Evolutionary conservation across 2,329 filamentous ascomycete genomes (phyloP).

Genomic region (Clarireedia homoeocarpa): DNA sequence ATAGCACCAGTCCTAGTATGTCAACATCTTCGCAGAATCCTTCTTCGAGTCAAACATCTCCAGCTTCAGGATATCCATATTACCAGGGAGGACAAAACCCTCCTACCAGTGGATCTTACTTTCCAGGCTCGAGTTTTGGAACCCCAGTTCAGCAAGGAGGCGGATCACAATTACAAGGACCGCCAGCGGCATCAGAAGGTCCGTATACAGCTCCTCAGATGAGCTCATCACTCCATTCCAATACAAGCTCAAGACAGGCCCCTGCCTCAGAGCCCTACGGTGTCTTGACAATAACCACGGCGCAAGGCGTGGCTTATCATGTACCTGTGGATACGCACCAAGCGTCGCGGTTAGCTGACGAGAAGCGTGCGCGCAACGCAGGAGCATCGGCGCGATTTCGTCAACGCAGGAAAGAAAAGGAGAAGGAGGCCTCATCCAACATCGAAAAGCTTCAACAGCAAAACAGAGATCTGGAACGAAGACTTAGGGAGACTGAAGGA

Average conservation of each 20-base stretch:
- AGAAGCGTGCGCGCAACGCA: conserved; percentile 79
- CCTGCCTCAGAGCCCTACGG: conserved; percentile 28
- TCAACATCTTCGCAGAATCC: conserved; percentile 39
- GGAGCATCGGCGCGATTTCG: conserved; percentile 79
- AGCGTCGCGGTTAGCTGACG: conserved; percentile 73
- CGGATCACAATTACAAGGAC: conserved; percentile 26
- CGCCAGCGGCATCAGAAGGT: conserved; percentile 27
- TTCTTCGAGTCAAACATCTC: conserved; percentile 33
- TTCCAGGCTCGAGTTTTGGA: conserved; percentile 25
- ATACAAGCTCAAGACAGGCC: conserved; percentile 26
- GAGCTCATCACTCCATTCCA: conserved; percentile 24
- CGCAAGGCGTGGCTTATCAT: conserved; percentile 43
- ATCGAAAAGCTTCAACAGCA: conserved; percentile 66
- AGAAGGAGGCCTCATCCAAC: conserved; percentile 61
- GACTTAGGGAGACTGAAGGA: conserved; percentile 44
- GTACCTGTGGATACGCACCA: conserved; percentile 74
- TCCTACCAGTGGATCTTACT: conserved; percentile 21
- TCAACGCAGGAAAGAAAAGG: conserved; percentile 73
- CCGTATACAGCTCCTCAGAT: conserved; percentile 28
- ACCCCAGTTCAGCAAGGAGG: conserved; percentile 23
- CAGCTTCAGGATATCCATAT: conserved; percentile 23
- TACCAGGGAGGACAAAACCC: conserved; percentile 21
- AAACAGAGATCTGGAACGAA: conserved; percentile 54
- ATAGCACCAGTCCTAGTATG: conserved; percentile 38
- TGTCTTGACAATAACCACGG: conserved; percentile 34